phyloP scores from a whole-genome alignment of 768 basidiomycete species.

The Neoboletus brunneissimus region DNA sequence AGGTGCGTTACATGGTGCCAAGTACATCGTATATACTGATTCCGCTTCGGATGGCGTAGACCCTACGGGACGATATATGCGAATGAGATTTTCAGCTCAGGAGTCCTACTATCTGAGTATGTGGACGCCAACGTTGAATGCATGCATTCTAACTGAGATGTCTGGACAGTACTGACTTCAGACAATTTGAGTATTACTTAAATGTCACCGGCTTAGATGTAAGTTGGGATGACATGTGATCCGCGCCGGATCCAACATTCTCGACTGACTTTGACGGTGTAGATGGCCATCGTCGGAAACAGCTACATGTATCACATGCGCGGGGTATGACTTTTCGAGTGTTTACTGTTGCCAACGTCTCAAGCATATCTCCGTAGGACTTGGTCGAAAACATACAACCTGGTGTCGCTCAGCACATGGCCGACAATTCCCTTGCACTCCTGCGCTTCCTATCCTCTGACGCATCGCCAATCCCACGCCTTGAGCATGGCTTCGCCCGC shows the following conservation, averaged over 20 bases:
- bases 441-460: constrained; percentile 69
- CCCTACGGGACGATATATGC: constrained; percentile 89
- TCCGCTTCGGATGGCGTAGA: constrained; percentile 32
- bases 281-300: constrained; percentile 92
- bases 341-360: neutral
- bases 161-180: constrained; percentile 79
- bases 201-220: constrained; percentile 91
- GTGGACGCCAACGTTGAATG: constrained; percentile 9
- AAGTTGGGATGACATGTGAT: constrained; percentile 25
- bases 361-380: constrained; percentile 40
- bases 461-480: constrained; percentile 63
- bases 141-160: constrained; percentile 12
- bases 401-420: constrained; percentile 90
- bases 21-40: neutral
- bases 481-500: constrained; percentile 47
- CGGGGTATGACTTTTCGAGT: constrained; percentile 46
- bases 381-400: constrained; percentile 78
- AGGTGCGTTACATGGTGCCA: constrained; percentile 40
- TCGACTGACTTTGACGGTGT: constrained; percentile 2
- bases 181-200: constrained; percentile 88
- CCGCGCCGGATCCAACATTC: neutral
- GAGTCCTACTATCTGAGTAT: constrained; percentile 86
- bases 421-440: constrained; percentile 79
- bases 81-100: constrained; percentile 90
- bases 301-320: constrained; percentile 94